phyloP scores from a whole-genome alignment of 345 rosid genomes.

The Populus alba region DNA sequence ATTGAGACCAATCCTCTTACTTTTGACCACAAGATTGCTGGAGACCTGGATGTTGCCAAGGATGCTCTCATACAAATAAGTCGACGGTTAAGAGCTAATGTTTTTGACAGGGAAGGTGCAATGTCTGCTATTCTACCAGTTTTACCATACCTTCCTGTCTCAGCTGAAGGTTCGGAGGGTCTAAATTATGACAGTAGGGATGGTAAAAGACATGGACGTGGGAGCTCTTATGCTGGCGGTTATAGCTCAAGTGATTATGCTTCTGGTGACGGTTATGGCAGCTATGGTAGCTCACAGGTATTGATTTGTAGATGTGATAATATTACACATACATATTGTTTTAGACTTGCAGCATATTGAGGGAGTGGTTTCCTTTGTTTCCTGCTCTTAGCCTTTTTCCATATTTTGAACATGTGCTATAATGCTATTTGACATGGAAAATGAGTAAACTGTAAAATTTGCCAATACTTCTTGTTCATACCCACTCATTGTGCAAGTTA shows the following conservation, averaged over 20 bases:
- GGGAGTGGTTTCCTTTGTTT: not conserved
- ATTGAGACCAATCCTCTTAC: not conserved
- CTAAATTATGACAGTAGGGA: constrained; percentile 66
- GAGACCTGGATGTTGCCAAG: constrained; percentile 93
- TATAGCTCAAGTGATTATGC: constrained; percentile 66
- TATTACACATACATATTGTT: not conserved
- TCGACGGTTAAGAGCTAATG: constrained; percentile 76
- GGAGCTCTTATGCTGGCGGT: constrained; percentile 67
- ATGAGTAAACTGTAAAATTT: not conserved
- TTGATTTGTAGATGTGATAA: not conserved
- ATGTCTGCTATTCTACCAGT: constrained; percentile 76
- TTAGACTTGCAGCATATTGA: not conserved
- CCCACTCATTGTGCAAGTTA: not conserved
- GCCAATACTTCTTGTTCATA: not conserved
- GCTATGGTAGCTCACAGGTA: constrained; percentile 77
- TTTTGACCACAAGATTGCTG: constrained; percentile 58
- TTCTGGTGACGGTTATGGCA: constrained; percentile 60
- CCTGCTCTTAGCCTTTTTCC: not conserved
- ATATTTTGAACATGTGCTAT: not conserved
- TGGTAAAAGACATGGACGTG: constrained; percentile 69
- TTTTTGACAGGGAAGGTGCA: constrained; percentile 86
- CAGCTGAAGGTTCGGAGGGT: constrained; percentile 57
- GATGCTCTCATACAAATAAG: constrained; percentile 87
- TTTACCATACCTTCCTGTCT: constrained; percentile 78
- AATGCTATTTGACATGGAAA: not conserved